Evolutionary conservation across 2,329 filamentous ascomycete genomes (phyloP).

Genomic region (Colletotrichum filicis): DNA sequence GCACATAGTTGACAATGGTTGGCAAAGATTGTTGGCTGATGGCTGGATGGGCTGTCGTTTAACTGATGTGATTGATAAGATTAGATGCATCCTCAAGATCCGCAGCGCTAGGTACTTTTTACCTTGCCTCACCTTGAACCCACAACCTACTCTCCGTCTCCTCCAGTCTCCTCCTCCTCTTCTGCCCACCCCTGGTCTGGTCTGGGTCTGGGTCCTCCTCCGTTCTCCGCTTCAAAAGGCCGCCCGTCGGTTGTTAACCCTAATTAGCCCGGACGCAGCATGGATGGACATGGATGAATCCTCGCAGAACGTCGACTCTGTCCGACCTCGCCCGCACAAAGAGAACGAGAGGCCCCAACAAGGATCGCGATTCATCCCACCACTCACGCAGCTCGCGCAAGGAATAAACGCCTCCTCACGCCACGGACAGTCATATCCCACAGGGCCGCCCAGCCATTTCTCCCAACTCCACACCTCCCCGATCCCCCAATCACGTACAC

Average conservation of each 20-base stretch:
- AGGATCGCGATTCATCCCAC: not conserved
- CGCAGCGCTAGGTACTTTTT: not conserved
- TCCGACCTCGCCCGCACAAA: slow-evolving; percentile 19
- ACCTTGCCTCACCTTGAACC: not conserved
- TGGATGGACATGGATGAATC: not conserved
- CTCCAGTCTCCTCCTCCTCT: not conserved
- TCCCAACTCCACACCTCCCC: not conserved
- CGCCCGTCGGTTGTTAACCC: not conserved
- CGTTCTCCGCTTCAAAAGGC: not conserved
- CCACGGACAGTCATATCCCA: slow-evolving; percentile 26
- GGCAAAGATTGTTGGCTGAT: not conserved
- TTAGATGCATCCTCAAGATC: slow-evolving; percentile 29
- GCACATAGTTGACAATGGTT: no score
- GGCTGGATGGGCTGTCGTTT: not conserved
- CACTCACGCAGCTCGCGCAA: not conserved
- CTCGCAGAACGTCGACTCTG: not conserved
- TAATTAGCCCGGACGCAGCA: not conserved
- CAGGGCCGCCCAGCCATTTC: not conserved
- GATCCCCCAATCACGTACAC: not conserved
- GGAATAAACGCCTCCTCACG: slow-evolving; percentile 16
- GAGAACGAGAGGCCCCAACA: not conserved
- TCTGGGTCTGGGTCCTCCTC: not conserved
- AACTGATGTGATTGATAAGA: slow-evolving; percentile 35
- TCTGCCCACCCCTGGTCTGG: not conserved
- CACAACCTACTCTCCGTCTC: not conserved